Evolutionary conservation across 805 yeast genomes (phyloP).

Genomic region (Nakazawaea ernobii): DNA sequence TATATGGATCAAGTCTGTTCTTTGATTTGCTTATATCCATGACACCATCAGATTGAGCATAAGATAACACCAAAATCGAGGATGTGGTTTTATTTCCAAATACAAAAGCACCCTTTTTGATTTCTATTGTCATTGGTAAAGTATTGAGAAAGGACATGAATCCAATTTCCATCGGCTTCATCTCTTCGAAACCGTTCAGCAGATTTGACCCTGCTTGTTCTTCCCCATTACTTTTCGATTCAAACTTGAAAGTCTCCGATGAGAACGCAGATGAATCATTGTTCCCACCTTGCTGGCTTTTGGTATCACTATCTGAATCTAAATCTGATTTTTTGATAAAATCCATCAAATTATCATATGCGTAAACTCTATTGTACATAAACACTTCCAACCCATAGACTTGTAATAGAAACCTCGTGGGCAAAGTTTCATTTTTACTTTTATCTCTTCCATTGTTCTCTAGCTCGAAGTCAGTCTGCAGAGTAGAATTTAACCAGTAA

Average conservation of each 20-base stretch:
- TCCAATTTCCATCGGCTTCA: background rate
- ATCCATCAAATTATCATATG: slow-evolving; percentile 63
- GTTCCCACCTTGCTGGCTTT: background rate
- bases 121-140: slow-evolving; percentile 58
- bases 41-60: slow-evolving; percentile 44
- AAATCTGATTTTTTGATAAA: slow-evolving; percentile 4
- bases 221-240: background rate
- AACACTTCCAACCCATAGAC: slow-evolving; percentile 80
- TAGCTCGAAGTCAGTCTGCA: slow-evolving; percentile 15
- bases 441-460: slow-evolving; percentile 15
- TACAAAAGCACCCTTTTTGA: slow-evolving; percentile 66
- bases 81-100: slow-evolving; percentile 80
- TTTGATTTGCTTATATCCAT: slow-evolving; percentile 50
- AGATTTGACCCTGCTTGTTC: background rate
- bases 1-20: slow-evolving; percentile 48
- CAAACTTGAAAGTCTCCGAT: background rate
- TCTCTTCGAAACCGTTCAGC: background rate
- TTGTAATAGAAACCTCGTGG: slow-evolving; percentile 50
- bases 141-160: slow-evolving; percentile 20
- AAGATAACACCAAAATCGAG: slow-evolving; percentile 60
- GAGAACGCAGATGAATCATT: background rate
- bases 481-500: slow-evolving; percentile 55
- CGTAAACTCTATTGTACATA: slow-evolving; percentile 70
- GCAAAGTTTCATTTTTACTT: slow-evolving; percentile 40
- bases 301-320: slow-evolving; percentile 1